A percentile compares a stretch with the other conserved stretches of the same genome.
These are phyloP conservation scores for Vicia sativa DNA, from an alignment of 306 rosid species.

Conservation along the genomic window DNA sequence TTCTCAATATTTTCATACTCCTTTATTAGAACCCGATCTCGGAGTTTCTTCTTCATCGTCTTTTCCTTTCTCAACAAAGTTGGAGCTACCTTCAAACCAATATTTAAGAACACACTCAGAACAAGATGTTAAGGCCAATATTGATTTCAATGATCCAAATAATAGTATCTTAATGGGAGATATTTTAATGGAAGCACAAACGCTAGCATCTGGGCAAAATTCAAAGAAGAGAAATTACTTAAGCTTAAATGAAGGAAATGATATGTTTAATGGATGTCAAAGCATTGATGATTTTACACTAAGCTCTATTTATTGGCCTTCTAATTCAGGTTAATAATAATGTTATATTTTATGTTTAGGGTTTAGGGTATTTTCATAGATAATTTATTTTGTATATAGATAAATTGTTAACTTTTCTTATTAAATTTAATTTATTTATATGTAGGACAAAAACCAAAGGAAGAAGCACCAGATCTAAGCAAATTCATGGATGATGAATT, in stretches of 20 bases:
- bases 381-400: neutral
- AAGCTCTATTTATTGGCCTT: constrained; percentile 49
- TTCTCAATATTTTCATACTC: constrained; percentile 45
- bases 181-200: constrained; percentile 61
- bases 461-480: constrained; percentile 45
- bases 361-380: neutral
- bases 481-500: constrained; percentile 59
- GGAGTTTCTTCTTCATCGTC: constrained; percentile 30
- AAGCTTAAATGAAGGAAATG: constrained; percentile 52
- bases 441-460: constrained; percentile 55
- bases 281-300: constrained; percentile 43
- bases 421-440: neutral
- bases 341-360: neutral
- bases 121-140: constrained; percentile 40
- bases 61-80: constrained; percentile 38
- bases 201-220: constrained; percentile 43
- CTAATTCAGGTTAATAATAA: constrained; percentile 38
- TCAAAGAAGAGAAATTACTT: constrained; percentile 41
- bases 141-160: constrained; percentile 38
- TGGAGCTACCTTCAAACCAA: constrained; percentile 79
- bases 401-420: neutral
- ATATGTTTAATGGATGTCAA: constrained; percentile 45
- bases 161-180: constrained; percentile 54
- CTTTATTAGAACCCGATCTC: constrained; percentile 44
- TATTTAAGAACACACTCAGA: constrained; percentile 41